Evolutionary conservation across 2,329 filamentous ascomycete genomes (phyloP), one percentile per base, ranked within the genome.

Genomic region (Pseudonectria buxi): DNA sequence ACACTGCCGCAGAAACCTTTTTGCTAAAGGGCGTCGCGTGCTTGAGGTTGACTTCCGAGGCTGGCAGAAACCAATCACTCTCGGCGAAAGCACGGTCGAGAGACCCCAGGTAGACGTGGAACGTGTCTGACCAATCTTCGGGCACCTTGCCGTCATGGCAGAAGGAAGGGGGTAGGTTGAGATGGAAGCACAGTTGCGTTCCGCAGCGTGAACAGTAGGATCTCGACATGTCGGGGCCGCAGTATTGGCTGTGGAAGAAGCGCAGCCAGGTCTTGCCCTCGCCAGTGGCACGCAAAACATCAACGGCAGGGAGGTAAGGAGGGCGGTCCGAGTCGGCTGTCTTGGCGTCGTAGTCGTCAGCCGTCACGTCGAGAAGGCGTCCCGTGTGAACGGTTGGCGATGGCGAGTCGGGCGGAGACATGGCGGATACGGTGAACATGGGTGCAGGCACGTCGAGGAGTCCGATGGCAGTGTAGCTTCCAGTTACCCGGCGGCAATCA

Each of bases 201-300:
- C 53, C 51, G 30, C 51, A 55, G 7, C 53, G 50, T 1, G 44
- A 44, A 14, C 53, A 56, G 31, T 55, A 56, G 28, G 39, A 43
- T 10, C 53, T 51, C 0, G 53, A 52, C 26, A 27, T 28, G 1
- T 32, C 35, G 4, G 30, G 24, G 14, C 39, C 34, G 26, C 47
- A 47, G n/a, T 37, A 32, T 3, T n/a, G 24, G 24, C 42, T 42
- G 30, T 54, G 52, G 29, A 44, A 54, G 43, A 51, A 55, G n/a
- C 50, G 41, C 10, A 55, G 27, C 45, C 46, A 53, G 6, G 43
- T 45, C 26, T 36, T 33, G 26, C 30, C 39, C 27, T 43, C 35
- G 2, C 32, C 32, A 25, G 16, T 30, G 7, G 46, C 43, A 4
- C 39, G 37, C 6, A 53, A 28, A 14, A 48, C 35, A 9, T 54